Evolutionary conservation across 192 early-diverging fungal genomes (phyloP).

Genomic region (Podila clonocystis): DNA sequence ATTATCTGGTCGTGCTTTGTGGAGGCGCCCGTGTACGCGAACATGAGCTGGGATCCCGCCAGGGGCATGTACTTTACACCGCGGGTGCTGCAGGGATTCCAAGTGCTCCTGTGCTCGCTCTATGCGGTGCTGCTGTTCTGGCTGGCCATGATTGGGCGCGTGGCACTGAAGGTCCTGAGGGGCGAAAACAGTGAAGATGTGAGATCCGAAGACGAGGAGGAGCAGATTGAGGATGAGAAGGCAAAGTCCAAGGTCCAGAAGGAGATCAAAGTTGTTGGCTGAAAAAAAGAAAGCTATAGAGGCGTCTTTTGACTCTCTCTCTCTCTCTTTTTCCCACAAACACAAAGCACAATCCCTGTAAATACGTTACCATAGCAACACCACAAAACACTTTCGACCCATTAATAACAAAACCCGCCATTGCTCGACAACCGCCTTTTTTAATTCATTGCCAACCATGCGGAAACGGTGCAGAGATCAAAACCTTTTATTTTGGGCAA

Average conservation of each 20-base stretch:
- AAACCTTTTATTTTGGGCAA: too few relatives aligned
- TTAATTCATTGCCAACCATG: too few relatives aligned
- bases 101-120: slow-evolving; percentile 61
- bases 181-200: slow-evolving; percentile 69
- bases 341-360: too few relatives aligned
- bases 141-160: slow-evolving; percentile 69
- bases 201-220: slow-evolving; percentile 75
- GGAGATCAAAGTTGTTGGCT: neutral
- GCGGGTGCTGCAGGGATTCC: slow-evolving; percentile 57
- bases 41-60: slow-evolving; percentile 60
- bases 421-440: too few relatives aligned
- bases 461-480: too few relatives aligned
- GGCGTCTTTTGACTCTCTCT: too few relatives aligned
- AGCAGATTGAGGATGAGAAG: slow-evolving; percentile 4
- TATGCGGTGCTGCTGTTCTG: slow-evolving; percentile 71
- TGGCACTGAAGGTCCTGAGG: slow-evolving; percentile 67
- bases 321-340: too few relatives aligned
- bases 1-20: slow-evolving; percentile 69
- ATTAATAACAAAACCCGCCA: too few relatives aligned
- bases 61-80: slow-evolving; percentile 57
- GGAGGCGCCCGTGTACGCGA: slow-evolving; percentile 56
- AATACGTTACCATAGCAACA: too few relatives aligned
- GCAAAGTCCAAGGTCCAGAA: neutral
- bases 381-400: too few relatives aligned
- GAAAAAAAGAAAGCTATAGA: too few relatives aligned